Percentiles rank a stretch among this genome's conserved stretches.
phyloP scores from a whole-genome alignment of 2,329 filamentous ascomycete genomes.

The Pseudofabraea citricarpa region DNA sequence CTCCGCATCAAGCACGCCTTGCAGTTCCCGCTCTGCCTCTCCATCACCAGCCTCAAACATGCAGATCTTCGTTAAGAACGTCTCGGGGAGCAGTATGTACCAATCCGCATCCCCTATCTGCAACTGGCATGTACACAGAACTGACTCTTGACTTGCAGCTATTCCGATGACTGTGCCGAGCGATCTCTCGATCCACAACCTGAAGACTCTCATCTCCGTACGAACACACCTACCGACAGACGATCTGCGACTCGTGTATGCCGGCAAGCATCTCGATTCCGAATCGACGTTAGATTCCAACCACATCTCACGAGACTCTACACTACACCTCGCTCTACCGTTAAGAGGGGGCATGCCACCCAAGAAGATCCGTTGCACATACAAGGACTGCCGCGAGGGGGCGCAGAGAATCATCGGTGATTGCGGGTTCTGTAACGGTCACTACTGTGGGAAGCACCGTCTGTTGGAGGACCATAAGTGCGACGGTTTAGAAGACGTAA shows the following conservation, averaged over 20 bases:
- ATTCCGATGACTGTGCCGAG: slow-evolving; percentile 51
- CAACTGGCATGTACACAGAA: too few relatives aligned
- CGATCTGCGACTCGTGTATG: slow-evolving; percentile 50
- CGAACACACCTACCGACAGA: slow-evolving; percentile 47
- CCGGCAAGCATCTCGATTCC: slow-evolving; percentile 48
- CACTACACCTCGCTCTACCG: slow-evolving; percentile 49
- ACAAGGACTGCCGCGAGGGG: slow-evolving; percentile 81
- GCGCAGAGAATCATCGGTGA: slow-evolving; percentile 94
- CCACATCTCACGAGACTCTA: slow-evolving; percentile 43
- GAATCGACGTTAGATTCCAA: slow-evolving; percentile 38
- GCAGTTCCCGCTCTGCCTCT: slow-evolving; percentile 27
- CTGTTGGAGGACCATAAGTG: slow-evolving; percentile 94
- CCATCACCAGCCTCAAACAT: slow-evolving; percentile 44
- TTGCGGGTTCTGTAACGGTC: slow-evolving; percentile 89
- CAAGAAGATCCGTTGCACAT: slow-evolving; percentile 79
- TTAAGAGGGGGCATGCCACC: slow-evolving; percentile 57
- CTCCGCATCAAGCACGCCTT: slow-evolving; percentile 15
- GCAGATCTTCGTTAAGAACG: slow-evolving; percentile 57
- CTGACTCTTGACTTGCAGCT: too few relatives aligned
- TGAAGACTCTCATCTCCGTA: slow-evolving; percentile 51
- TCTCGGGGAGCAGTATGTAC: slow-evolving; percentile 51
- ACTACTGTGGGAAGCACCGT: slow-evolving; percentile 93
- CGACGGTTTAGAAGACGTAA: slow-evolving; percentile 80
- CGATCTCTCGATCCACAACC: slow-evolving; percentile 48
- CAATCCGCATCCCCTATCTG: slow-evolving; percentile 1